phyloP scores from a whole-genome alignment of 805 yeast genomes.

The Myxozyma melibiosi region DNA sequence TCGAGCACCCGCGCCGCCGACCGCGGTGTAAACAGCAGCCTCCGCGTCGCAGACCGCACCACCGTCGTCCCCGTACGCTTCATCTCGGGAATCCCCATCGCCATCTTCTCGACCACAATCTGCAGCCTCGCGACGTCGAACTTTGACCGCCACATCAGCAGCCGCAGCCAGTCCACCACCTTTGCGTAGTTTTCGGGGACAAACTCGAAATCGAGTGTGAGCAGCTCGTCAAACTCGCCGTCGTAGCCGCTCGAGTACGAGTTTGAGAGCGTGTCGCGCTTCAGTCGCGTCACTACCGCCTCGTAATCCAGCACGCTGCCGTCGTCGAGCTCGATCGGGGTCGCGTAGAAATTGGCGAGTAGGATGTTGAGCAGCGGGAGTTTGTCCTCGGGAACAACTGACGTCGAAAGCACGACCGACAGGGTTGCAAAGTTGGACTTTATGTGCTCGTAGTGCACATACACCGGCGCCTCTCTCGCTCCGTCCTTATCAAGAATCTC shows the following conservation, averaged over 20 bases:
- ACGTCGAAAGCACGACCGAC: slow-evolving; percentile 61
- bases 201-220: slow-evolving; percentile 63
- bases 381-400: slow-evolving; percentile 52
- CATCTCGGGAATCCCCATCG: slow-evolving; percentile 61
- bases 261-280: slow-evolving; percentile 66
- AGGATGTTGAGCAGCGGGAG: slow-evolving; percentile 67
- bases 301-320: slow-evolving; percentile 67
- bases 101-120: slow-evolving; percentile 62
- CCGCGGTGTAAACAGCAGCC: slow-evolving; percentile 56
- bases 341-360: slow-evolving; percentile 65
- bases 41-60: slow-evolving; percentile 63
- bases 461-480: slow-evolving; percentile 56
- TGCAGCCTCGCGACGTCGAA: slow-evolving; percentile 74
- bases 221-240: slow-evolving; percentile 64
- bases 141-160: slow-evolving; percentile 62
- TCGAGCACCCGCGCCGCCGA: slow-evolving; percentile 71
- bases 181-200: slow-evolving; percentile 61
- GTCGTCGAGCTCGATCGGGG: slow-evolving; percentile 67
- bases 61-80: slow-evolving; percentile 67
- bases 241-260: slow-evolving; percentile 59
- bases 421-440: slow-evolving; percentile 78
- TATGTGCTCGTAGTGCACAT: slow-evolving; percentile 75
- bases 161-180: slow-evolving; percentile 77
- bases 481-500: slow-evolving; percentile 27
- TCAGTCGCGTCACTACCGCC: slow-evolving; percentile 70